Evolutionary conservation across 371 early-diverging fungal genomes (phyloP).

Genomic region (Mucor racemosus): DNA sequence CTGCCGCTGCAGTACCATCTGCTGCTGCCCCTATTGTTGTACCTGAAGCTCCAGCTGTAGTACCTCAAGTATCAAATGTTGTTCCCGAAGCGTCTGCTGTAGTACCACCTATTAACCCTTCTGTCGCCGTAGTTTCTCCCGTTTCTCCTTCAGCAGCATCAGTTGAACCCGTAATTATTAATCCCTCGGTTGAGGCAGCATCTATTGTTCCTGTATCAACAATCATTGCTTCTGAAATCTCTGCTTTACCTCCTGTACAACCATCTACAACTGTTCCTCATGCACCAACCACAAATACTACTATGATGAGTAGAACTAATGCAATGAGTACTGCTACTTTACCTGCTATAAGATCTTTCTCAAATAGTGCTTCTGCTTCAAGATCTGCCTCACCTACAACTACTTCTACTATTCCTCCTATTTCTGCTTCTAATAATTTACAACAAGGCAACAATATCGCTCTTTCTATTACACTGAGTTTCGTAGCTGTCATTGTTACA

Average conservation of each 20-base stretch:
- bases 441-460: neutral
- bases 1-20: neutral
- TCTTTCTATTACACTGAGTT: neutral
- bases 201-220: constrained; percentile 10
- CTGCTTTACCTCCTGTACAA: neutral
- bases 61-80: neutral
- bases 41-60: neutral
- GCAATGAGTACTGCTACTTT: neutral
- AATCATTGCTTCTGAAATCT: neutral
- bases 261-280: neutral
- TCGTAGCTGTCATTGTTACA: neutral
- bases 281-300: neutral
- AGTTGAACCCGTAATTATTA: neutral
- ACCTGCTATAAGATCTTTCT: neutral
- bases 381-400: neutral
- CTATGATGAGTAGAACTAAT: neutral
- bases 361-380: neutral
- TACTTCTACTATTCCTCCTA: neutral
- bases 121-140: neutral
- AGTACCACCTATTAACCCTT: neutral
- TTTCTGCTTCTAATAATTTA: neutral
- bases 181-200: neutral
- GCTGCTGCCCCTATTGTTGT: constrained; percentile 7
- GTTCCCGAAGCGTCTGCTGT: neutral
- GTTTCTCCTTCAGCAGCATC: neutral